Base-by-base conservation (phyloP, 2,329 filamentous ascomycete genomes). In the Fusarium sp. region DNA sequence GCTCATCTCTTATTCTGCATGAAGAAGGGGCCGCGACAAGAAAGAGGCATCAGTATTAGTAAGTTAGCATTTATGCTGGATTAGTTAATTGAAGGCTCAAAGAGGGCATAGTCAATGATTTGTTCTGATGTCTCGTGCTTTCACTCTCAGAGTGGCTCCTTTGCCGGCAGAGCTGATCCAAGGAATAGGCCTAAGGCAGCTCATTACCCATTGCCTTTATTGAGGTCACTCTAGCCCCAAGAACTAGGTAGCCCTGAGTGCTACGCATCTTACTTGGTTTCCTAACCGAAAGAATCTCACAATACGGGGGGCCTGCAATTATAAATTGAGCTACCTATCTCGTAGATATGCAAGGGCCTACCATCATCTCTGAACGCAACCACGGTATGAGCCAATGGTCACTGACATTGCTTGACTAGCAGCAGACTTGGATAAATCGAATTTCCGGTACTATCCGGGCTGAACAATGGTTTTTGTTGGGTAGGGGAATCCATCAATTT, bases 401-500 rank as follows among this genome's bases (percentile, higher is more conserved):
- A 31, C 26, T 10, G 22, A 38, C 8, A 28, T n/a, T 24, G 7
- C 15, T 24, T 31, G 16, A 51, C 31, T 31, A 24, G n/a, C 20
- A 18, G 24, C 35, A 50, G 22, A 51, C 26, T 59, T 36, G 26
- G 14, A 26, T 55, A 14, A 26, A 18, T 54, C 15, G 15, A 39
- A 39, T 28, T 12, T 16, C 15, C 28, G 14, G 15, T 30, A 38
- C 31, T 35, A 13, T 30, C 20, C 30, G 24, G 39, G 22, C 30
- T 28, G 35, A 10, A 15, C 13, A 20, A 22, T 38, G 10, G 24
- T 48, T 20, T 38, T 20, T 15, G 22, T 56, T 28, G 12, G 15
- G n/a, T 50, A 31, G 31, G 57, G 51, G 35, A 65, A 61, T 68
- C 44, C 62, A 47, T 71, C 71, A 47, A 35, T 54, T 16, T 70